Evolutionary conservation across 352 stramenopile genomes (phyloP), one percentile per base, ranked within the genome.

Genomic region (Blastocystis sp.): DNA sequence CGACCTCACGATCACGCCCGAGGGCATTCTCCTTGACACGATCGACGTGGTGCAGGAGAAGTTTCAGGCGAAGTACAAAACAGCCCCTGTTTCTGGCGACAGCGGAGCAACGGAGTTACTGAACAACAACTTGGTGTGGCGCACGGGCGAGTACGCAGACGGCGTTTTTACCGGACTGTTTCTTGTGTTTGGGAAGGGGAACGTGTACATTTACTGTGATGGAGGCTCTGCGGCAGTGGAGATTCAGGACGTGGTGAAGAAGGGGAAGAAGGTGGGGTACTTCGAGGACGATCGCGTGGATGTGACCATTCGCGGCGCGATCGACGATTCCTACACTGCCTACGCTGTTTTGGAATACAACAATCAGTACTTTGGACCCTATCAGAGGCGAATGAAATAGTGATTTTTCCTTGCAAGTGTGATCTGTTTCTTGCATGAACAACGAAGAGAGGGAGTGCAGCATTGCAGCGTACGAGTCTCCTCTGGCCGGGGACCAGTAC

Each of bases 191-290:
- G 74, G 74, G 59, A 85, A 85, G 51, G 74, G 74, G 21, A 59
- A 85, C 70, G 19, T 85, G 45, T 85, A 85, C 55, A 85, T 85
- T 31, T 85, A 85, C 31, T 85, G 74, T 39, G 67, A 50, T 10
- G n/a, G 50, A 33, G 4, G 70, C 2, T 29, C 29, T 29, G 50
- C 26, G 1, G 74, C n/a, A 26, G 51, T 85, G 55, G 60, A 66
- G 16, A 85, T 85, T 55, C 51, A 85, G 16, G 74, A 85, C 19
- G 74, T 85, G 51, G 50, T 85, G 24, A 24, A 35, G 9, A 85
- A 85, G 31, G 74, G 74, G 39, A 37, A 67, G 33, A 85, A 85
- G 35, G 51, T 85, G 19, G 74, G 74, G 12, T 67, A 33, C 35
- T 67, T 85, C 66, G 50, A 55, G 26, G 74, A 85, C 50, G 50